Evolutionary conservation across 1,284 basidiomycete species (phyloP), one percentile per base, ranked within the genome.

Genomic region (Tilletia walkeri): DNA sequence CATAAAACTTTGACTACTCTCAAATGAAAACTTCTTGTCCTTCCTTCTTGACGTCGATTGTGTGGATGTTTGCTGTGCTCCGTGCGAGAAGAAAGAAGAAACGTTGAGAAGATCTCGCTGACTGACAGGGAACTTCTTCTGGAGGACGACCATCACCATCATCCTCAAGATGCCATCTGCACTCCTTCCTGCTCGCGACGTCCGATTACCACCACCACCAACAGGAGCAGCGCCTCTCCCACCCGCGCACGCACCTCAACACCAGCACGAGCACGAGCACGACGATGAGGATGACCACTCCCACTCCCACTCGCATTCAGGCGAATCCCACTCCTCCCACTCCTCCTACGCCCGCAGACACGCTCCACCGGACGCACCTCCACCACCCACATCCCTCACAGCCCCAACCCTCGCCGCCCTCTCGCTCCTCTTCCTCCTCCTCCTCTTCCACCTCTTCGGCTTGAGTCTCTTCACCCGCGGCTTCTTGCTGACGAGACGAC

Each of bases 391-490:
- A 59, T 54, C 69, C 1, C 38, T 61, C 12, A 34, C 30, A 20
- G 49, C 53, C 24, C 70, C 70, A 20, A 65, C 79, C 12, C 77
- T 80, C 34, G 48, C 69, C 34, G 68, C 73, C 54, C 72, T 79
- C 7, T 73, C 67, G 0, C 18, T 82, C 36, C 70, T 82, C 20
- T 49, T 18, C 9, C 16, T 77, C 3, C 34, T 80, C n/a, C 56
- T 76, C 14, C 67, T 72, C 36, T 73, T 73, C 50, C 80, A 79
- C 24, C 16, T 73, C 6, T 69, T 71, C 10, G 80, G 76, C 3
- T 69, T 81, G 36, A 74, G 71, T 56, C 67, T 83, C 47, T 83
- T 83, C 49, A 77, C 81, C 39, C 74, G 75, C 45, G 82, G 82
- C 2, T 83, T 83, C 72, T 68, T 83, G 38, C 72, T 83, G 14